phyloP scores from a whole-genome alignment of 2,329 filamentous ascomycete genomes.

The Aspergillus fructus region DNA sequence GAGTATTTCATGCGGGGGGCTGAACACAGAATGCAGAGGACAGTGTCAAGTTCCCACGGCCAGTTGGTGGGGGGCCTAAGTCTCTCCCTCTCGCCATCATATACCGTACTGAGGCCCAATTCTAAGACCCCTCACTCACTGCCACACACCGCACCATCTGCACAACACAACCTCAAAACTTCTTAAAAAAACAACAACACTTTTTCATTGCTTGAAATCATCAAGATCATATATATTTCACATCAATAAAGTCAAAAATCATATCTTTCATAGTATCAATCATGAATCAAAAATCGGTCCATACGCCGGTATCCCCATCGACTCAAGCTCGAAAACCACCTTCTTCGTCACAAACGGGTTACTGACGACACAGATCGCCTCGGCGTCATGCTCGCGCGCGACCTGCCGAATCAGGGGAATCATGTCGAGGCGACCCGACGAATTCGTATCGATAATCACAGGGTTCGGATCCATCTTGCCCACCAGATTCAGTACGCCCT shows the following conservation, averaged over 20 bases:
- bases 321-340: slow-evolving; percentile 68
- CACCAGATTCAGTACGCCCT: slow-evolving; percentile 57
- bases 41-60: too few relatives aligned
- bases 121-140: too few relatives aligned
- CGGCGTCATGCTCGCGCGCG: slow-evolving; percentile 48
- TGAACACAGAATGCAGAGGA: too few relatives aligned
- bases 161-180: neutral
- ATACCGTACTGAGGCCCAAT: too few relatives aligned
- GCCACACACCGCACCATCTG: neutral
- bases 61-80: too few relatives aligned
- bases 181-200: neutral
- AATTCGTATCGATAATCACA: slow-evolving; percentile 66
- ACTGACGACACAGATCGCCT: slow-evolving; percentile 72
- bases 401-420: slow-evolving; percentile 56
- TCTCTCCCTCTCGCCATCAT: too few relatives aligned
- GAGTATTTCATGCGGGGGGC: too few relatives aligned
- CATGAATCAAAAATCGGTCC: slow-evolving; percentile 73
- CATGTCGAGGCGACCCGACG: slow-evolving; percentile 61
- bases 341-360: slow-evolving; percentile 67
- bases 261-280: slow-evolving; percentile 20
- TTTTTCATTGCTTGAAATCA: neutral
- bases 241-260: neutral
- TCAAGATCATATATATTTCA: neutral
- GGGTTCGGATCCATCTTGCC: slow-evolving; percentile 59
- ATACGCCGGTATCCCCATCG: slow-evolving; percentile 64